These are phyloP conservation scores for Medicago arabica DNA, from an alignment of 306 rosid species.

Conservation along the genomic window DNA sequence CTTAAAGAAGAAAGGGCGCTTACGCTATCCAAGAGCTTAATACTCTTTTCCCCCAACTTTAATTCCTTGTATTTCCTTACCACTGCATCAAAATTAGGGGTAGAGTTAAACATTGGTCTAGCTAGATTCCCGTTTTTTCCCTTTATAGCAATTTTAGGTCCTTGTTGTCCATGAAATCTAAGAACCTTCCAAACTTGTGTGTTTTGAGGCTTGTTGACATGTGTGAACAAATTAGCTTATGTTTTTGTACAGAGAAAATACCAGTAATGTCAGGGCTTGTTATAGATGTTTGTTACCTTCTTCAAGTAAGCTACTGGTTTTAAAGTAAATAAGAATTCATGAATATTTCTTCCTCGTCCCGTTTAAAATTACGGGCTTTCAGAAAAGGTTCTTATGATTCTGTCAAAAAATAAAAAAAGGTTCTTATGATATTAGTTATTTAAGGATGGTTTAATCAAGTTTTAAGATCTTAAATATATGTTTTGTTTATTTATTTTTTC, in stretches of 20 bases:
- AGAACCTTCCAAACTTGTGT: slow-evolving; percentile 40
- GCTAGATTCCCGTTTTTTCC: slow-evolving; percentile 48
- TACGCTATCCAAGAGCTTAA: slow-evolving; percentile 87
- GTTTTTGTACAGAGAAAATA: slow-evolving; percentile 49
- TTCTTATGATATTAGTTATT: background rate
- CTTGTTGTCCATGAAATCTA: slow-evolving; percentile 49
- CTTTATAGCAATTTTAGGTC: slow-evolving; percentile 53
- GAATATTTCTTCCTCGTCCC: background rate
- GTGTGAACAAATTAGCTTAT: slow-evolving; percentile 42
- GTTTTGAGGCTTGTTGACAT: slow-evolving; percentile 42
- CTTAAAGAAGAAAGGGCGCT: slow-evolving; percentile 95
- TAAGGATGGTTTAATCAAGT: no score
- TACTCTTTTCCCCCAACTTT: slow-evolving; percentile 27
- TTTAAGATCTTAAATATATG: no score
- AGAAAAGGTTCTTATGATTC: background rate
- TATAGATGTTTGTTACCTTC: slow-evolving; percentile 33
- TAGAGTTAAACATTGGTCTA: slow-evolving; percentile 43
- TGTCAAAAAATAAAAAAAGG: background rate
- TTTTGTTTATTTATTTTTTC: no score
- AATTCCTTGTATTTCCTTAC: slow-evolving; percentile 38
- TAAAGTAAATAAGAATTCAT: slow-evolving; percentile 6
- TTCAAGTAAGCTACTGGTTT: slow-evolving; percentile 20
- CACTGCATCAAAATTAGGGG: slow-evolving; percentile 50
- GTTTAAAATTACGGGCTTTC: background rate
- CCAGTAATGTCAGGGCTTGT: slow-evolving; percentile 23